These are phyloP conservation scores for Polygonum aviculare DNA, from an alignment of 148 eudicot genomes.

Conservation along the genomic window DNA sequence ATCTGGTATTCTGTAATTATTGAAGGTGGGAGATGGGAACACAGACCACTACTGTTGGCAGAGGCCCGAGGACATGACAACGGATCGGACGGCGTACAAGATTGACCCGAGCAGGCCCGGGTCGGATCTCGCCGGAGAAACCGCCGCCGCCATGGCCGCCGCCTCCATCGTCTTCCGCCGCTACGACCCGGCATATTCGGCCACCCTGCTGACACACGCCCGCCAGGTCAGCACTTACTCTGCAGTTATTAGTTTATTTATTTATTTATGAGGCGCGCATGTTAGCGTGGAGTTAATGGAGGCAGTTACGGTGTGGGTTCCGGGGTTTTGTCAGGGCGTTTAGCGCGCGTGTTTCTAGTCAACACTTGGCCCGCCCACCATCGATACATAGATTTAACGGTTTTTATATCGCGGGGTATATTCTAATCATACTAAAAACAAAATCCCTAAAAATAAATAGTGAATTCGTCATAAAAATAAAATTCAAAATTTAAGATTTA, in stretches of 20 bases:
- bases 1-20: background rate
- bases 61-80: constrained; percentile 96
- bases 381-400: background rate
- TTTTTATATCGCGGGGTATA: too few relatives aligned
- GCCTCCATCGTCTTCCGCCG: constrained; percentile 73
- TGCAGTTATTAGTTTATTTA: background rate
- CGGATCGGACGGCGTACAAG: constrained; percentile 71
- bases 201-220: constrained; percentile 68
- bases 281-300: background rate
- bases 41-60: constrained; percentile 98
- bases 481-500: too few relatives aligned
- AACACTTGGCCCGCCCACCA: background rate
- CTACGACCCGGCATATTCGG: constrained; percentile 49
- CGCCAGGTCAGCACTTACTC: constrained; percentile 43
- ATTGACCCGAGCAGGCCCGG: constrained; percentile 79
- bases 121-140: constrained; percentile 94
- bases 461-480: too few relatives aligned
- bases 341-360: background rate
- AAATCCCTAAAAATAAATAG: too few relatives aligned
- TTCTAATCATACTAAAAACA: too few relatives aligned
- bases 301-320: background rate
- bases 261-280: background rate
- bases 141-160: constrained; percentile 98
- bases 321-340: background rate
- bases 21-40: constrained; percentile 93